phyloP scores from a whole-genome alignment of 805 yeast genomes.

The Cyberlindnera maritima region DNA sequence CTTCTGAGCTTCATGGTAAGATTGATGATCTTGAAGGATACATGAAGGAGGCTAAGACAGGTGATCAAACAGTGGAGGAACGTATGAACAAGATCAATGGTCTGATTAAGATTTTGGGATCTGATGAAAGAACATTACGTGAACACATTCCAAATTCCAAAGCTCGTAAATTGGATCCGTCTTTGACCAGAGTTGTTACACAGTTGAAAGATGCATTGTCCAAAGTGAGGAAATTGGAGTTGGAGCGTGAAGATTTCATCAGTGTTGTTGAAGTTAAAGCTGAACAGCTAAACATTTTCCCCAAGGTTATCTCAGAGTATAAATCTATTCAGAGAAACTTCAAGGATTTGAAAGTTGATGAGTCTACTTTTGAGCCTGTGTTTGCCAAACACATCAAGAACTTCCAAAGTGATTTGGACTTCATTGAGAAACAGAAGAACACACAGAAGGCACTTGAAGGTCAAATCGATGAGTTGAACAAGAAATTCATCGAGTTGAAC shows the following conservation, averaged over 20 bases:
- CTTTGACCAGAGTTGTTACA: constrained; percentile 33
- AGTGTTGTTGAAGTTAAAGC: constrained; percentile 43
- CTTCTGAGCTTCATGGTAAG: constrained; percentile 37
- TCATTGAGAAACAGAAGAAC: constrained; percentile 40
- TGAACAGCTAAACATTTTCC: constrained; percentile 46
- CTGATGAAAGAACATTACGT: constrained; percentile 30
- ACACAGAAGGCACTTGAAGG: constrained; percentile 39
- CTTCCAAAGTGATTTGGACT: constrained; percentile 49
- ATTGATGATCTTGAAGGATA: constrained; percentile 46
- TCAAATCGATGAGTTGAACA: constrained; percentile 35
- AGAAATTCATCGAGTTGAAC: constrained; percentile 25
- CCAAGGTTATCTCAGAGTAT: constrained; percentile 50
- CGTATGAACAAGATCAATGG: constrained; percentile 50
- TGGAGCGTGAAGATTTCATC: constrained; percentile 38
- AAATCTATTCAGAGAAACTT: constrained; percentile 27
- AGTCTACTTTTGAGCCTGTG: constrained; percentile 37
- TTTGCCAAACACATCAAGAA: constrained; percentile 42
- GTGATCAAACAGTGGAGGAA: constrained; percentile 53
- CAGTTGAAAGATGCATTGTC: constrained; percentile 32
- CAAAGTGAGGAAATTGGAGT: constrained; percentile 34
- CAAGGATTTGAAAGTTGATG: constrained; percentile 24
- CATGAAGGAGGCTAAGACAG: constrained; percentile 53
- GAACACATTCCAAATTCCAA: constrained; percentile 31
- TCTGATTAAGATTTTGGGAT: constrained; percentile 41
- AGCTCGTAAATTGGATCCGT: constrained; percentile 32